phyloP scores from a whole-genome alignment of 768 basidiomycete species.

The Multifurca ochricompacta region DNA sequence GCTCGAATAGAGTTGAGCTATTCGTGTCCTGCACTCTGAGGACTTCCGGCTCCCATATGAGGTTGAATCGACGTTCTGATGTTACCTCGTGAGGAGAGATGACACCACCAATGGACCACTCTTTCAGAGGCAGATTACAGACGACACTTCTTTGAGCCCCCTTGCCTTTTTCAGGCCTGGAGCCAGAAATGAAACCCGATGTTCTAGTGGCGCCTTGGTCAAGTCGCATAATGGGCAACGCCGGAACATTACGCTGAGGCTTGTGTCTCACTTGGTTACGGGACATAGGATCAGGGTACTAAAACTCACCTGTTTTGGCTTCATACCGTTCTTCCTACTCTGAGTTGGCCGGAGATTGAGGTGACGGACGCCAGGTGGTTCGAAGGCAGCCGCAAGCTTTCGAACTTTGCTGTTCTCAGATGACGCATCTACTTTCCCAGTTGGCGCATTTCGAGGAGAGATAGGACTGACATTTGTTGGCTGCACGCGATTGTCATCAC shows the following conservation, averaged over 20 bases:
- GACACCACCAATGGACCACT: slow-evolving; percentile 4
- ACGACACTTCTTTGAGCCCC: not conserved
- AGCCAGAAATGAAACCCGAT: slow-evolving; percentile 2
- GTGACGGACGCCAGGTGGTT: not conserved
- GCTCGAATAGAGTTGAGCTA: slow-evolving; percentile 1
- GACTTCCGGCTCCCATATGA: not conserved
- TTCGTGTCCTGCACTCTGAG: not conserved
- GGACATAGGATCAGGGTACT: not conserved
- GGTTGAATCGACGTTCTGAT: not conserved
- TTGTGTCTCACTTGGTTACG: not conserved
- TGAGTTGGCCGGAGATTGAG: not conserved
- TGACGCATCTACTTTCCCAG: not conserved
- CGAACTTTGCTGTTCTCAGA: not conserved
- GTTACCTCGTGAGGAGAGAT: not conserved
- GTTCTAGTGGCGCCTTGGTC: not conserved
- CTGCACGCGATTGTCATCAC: not conserved
- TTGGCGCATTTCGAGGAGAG: not conserved
- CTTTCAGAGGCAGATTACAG: slow-evolving; percentile 2
- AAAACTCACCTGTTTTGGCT: slow-evolving; percentile 5
- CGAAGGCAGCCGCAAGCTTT: not conserved
- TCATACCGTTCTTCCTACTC: slow-evolving; percentile 7
- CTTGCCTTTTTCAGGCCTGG: not conserved
- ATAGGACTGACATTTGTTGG: too few relatives aligned
- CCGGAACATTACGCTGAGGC: not conserved
- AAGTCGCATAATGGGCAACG: not conserved